Base-by-base conservation (phyloP, 805 yeast genomes). In the Hanseniaspora pseudoguilliermondii region DNA sequence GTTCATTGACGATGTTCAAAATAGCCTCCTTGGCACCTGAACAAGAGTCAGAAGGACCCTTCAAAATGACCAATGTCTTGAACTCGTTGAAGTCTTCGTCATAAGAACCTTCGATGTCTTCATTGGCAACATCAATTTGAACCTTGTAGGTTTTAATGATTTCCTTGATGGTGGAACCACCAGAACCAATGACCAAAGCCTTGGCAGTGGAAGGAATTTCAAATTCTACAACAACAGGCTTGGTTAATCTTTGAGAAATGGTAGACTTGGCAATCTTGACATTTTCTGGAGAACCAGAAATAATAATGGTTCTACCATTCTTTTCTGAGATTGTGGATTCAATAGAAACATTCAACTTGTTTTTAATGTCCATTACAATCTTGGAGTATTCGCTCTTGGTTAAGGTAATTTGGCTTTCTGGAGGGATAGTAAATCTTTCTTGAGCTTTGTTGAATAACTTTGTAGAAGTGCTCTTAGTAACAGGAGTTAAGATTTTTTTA, bases 31-130 rank as follows among this genome's bases (percentile, higher is more conserved):
- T 83, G 34, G 97, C 96, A 50, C 76, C 75, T 60, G 75, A 77
- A 62, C 86, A 85, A 55, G 96, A 89, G 66, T 86, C 95, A 58
- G 79, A 76, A 65, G 89, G 95, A 71, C 97, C 97, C 58, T 80
- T 84, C 56, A 90, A 73, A 29, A 80, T 71, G 55, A 90, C 83
- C 36, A 74, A 72, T 35, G 84, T 75, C n/a, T 78, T 66, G 49
- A 74, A 79, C 39, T 83, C 83, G 63, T 78, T 79, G 52, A 80
- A 67, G 60, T 82, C 87, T 35, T 77, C 82, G 56, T 74, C 79
- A 39, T 66, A 74, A 41, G 75, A 70, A 46, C 67, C 69, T 29
- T 69, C 65, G 13, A 55, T 39, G 18, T 60, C 61, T 34, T 63
- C 66, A 58, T 63, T 64, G n/a, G 65, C 64, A 53, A 67, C 72